phyloP scores from a whole-genome alignment of 352 stramenopile genomes.

The Phytophthora meadii region DNA sequence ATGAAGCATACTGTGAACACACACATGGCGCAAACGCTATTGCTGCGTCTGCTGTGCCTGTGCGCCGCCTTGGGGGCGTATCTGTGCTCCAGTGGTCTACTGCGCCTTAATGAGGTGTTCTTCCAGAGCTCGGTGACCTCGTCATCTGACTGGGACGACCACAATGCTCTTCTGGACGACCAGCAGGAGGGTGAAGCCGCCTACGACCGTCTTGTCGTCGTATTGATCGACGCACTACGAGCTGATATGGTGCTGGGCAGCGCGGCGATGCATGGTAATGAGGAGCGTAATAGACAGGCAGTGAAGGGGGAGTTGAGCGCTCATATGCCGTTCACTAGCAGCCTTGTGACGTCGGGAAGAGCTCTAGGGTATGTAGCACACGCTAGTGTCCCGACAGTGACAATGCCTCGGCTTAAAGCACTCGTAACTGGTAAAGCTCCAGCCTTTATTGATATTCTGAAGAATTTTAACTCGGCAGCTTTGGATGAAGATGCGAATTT shows the following conservation, averaged over 20 bases:
- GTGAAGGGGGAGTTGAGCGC: slow-evolving; percentile 56
- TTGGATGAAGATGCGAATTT: slow-evolving; percentile 77
- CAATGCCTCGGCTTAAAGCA: slow-evolving; percentile 90
- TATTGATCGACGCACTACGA: slow-evolving; percentile 88
- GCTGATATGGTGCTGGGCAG: slow-evolving; percentile 89
- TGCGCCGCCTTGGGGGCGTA: slow-evolving; percentile 52
- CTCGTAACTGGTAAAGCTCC: slow-evolving; percentile 86
- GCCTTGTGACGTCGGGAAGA: slow-evolving; percentile 50
- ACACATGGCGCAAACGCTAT: slow-evolving; percentile 22
- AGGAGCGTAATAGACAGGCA: not conserved
- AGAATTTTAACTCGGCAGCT: slow-evolving; percentile 91
- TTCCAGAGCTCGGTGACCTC: slow-evolving; percentile 25
- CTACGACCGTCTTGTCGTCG: slow-evolving; percentile 86
- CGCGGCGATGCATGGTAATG: slow-evolving; percentile 45
- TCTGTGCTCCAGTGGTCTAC: slow-evolving; percentile 59
- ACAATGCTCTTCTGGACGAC: slow-evolving; percentile 1
- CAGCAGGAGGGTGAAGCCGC: slow-evolving; percentile 16
- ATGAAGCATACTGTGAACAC: slow-evolving; percentile 1
- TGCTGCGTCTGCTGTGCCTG: slow-evolving; percentile 45
- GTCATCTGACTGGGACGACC: slow-evolving; percentile 5
- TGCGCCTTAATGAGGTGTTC: slow-evolving; percentile 68
- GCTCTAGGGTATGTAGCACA: slow-evolving; percentile 80
- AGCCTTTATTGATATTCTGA: slow-evolving; percentile 91
- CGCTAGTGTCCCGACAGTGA: slow-evolving; percentile 88
- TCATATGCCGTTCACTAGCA: slow-evolving; percentile 74